These are phyloP conservation scores for Plasmopara viticola DNA, from an alignment of 352 stramenopile species.

Conservation along the genomic window DNA sequence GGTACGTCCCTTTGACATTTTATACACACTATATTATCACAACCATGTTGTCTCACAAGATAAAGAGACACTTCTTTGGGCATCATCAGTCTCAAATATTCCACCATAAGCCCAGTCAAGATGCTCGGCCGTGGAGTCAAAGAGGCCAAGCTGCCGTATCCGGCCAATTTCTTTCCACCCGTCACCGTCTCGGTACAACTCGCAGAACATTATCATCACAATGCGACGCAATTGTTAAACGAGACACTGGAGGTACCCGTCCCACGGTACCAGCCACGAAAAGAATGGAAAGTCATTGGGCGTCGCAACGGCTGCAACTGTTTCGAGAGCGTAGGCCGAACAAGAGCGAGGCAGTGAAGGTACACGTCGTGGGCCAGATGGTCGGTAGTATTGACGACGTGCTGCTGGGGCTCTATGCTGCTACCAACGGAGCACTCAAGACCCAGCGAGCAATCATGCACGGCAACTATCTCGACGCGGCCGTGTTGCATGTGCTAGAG, in stretches of 20 bases:
- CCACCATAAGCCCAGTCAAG: not conserved
- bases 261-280: conserved; percentile 37
- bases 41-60: too few relatives aligned
- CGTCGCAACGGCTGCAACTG: conserved; percentile 46
- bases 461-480: conserved; percentile 44
- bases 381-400: conserved; percentile 49
- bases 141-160: conserved; percentile 57
- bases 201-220: conserved; percentile 29
- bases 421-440: conserved; percentile 40
- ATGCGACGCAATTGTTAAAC: conserved; percentile 29
- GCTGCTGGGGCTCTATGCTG: conserved; percentile 52
- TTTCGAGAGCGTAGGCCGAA: conserved; percentile 50
- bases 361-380: conserved; percentile 44
- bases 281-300: conserved; percentile 57
- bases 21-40: too few relatives aligned
- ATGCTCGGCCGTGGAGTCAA: conserved; percentile 59
- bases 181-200: conserved; percentile 32
- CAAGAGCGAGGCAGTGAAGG: conserved; percentile 44
- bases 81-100: conserved; percentile 16
- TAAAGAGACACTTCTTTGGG: too few relatives aligned
- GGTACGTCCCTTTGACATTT: too few relatives aligned
- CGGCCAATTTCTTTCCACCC: conserved; percentile 59
- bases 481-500: conserved; percentile 52
- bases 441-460: conserved; percentile 63
- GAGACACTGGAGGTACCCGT: conserved; percentile 38